A percentile compares a stretch with the other conserved stretches of the same genome.
phyloP scores from a whole-genome alignment of 2,329 filamentous ascomycete genomes.

The Alternaria tenuissima region DNA sequence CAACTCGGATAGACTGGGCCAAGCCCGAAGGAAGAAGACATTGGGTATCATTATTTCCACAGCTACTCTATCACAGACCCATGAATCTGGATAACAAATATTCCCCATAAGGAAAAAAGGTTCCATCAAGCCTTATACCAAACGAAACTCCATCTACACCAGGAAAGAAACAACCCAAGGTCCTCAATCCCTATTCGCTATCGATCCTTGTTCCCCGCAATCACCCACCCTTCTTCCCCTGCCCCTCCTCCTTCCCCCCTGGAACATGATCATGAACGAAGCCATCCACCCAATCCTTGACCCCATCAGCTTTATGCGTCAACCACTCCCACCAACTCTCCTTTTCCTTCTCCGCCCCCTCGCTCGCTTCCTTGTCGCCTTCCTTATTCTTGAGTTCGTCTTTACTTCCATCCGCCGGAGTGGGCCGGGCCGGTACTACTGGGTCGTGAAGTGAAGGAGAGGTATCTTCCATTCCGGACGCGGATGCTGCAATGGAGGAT shows the following conservation, averaged over 20 bases:
- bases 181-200: neutral
- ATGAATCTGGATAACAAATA: too few species aligned
- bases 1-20: too few species aligned
- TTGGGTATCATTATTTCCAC: conserved; percentile 1
- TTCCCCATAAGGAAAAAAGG: too few species aligned
- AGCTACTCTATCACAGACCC: neutral
- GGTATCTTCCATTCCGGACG: conserved; percentile 31
- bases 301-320: conserved; percentile 45
- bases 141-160: neutral
- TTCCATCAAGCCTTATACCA: too few species aligned
- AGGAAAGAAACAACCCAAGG: neutral
- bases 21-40: neutral
- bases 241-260: neutral
- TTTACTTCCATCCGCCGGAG: conserved; percentile 19
- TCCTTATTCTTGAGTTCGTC: neutral
- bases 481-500: conserved; percentile 32
- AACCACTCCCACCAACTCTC: conserved; percentile 50
- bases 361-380: neutral
- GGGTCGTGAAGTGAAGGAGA: conserved; percentile 14
- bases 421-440: neutral
- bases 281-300: conserved; percentile 48
- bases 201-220: neutral
- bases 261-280: conserved; percentile 43
- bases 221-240: neutral
- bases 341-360: conserved; percentile 1